Base-by-base conservation (phyloP, 495 filamentous ascomycete genomes). In the Pseudoneurospora amorphoporcata region DNA sequence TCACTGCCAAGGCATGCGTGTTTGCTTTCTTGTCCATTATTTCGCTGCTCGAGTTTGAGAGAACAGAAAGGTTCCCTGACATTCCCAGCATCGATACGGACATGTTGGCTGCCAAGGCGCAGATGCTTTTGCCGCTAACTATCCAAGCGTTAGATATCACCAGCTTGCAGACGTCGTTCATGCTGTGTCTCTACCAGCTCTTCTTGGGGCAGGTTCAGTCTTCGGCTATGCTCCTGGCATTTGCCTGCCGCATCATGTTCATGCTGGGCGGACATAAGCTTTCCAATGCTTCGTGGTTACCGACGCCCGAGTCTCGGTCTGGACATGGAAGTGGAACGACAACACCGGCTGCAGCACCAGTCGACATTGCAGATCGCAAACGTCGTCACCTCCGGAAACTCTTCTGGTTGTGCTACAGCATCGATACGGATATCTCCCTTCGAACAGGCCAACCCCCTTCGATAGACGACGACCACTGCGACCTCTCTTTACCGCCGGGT, bases 331-430 rank as follows among this genome's bases (percentile, higher is more conserved):
- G 53, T 0, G 53, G 29, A 1, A 65, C 29, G 69, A 8, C 39
- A 10, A 65, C 69, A 38, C 58, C 47, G 65, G 23, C 75, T 45
- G 19, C 72, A 58, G 40, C 68, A 68, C 40, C n/a, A 40, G 23
- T 68, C 9, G 23, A 61, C 32, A 14, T 61, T 38, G 68, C 70
- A 69, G 29, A 40, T 23, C 14, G 73, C 58, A 39, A 65, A 65
- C 53, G 53, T 29, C 73, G 72, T 5, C 83, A 85, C 16, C 74
- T 87, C 1, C 84, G 86, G 0, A 83, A 83, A 65, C 71, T 88
- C 0, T 88, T 88, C 74, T 88, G 86, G 86, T 76, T 87, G 4
- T 84, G 84, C 77, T 88, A 86, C 68, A 82, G 78, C 2, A 70
- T 86, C 39, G 86, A 88, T 69, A 87, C 87, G 73, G 85, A 87